Evolutionary conservation across 1,284 basidiomycete genomes (phyloP), one percentile per base, ranked within the genome.

Genomic region (Tylopilus sp.): DNA sequence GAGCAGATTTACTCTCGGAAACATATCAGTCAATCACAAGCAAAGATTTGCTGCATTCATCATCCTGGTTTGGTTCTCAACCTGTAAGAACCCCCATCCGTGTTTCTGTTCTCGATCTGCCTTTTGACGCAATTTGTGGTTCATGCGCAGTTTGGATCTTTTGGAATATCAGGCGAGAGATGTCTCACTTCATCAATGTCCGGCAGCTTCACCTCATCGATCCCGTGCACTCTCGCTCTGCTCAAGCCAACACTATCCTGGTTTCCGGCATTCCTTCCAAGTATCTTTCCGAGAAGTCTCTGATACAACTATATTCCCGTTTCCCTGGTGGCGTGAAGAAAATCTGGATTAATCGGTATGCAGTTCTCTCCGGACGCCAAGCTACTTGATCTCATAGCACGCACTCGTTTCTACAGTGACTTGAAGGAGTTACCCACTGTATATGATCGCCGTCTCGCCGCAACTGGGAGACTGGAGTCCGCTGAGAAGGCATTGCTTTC

Each of bases 181-280:
- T 94, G 84, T 64, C 68, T 16, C 82, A 90, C 60, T 97, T 92
- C 59, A 73, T 97, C 57, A 75, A 77, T 48, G 77, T 84, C 15
- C 91, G 96, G 29, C 94, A 97, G 65, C 76, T 83, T 44, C 89
- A 92, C 74, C 81, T 99, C 43, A 81, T 91, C 54, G 82, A 84
- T 51, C 76, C 78, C 10, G 70, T 71, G n/a, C 89, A 96, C 63
- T 74, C 88, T 0, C 71, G 76, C 33, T 80, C 83, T 6, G 81
- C 89, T 0, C 89, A 94, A 70, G 89, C 94, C 2, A 88, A 85
- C 56, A 97, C 95, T 3, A 77, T 99, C 16, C 82, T 94, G 40
- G 76, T 98, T 55, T 92, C 92, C 13, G 92, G 92, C 39, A 83
- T 99, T 7, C 93, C 95, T n/a, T 69, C 79, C 38, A 79, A 84